Percentiles rank a stretch among this genome's conserved stretches.
phyloP scores from a whole-genome alignment of 768 basidiomycete species.

The Psilocybe azurescens region DNA sequence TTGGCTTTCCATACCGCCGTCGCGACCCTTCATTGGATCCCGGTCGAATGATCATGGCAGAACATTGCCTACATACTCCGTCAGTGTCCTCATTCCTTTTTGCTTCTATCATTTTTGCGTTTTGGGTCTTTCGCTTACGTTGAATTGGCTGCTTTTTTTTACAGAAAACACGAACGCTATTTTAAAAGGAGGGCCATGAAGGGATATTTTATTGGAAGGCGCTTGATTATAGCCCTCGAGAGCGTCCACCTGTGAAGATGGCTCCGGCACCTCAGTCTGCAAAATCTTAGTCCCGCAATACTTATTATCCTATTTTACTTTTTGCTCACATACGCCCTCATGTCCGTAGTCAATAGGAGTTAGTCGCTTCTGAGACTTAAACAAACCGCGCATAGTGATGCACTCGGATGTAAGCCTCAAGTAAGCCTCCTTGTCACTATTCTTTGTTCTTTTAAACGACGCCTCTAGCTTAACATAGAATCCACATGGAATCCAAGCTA shows the following conservation, averaged over 20 bases:
- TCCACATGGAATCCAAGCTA: no score
- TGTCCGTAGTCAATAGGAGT: no score
- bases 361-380: no score
- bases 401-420: no score
- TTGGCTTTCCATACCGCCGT: constrained; percentile 22
- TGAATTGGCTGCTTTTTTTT: not conserved
- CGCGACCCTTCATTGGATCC: constrained; percentile 26
- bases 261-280: not conserved
- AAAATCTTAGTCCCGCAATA: not conserved
- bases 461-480: no score
- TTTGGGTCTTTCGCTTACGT: not conserved
- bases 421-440: no score
- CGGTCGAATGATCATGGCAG: constrained; percentile 25
- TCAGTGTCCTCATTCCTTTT: not conserved
- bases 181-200: not conserved
- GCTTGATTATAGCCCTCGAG: constrained; percentile 13
- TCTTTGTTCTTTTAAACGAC: no score
- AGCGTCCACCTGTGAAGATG: constrained; percentile 22
- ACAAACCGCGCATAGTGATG: no score
- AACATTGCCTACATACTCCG: constrained; percentile 23
- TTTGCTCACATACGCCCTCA: no score
- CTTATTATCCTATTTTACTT: no score
- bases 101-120: not conserved
- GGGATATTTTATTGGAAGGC: constrained; percentile 16
- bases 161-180: not conserved